Evolutionary conservation across 305 asterid genomes (phyloP).

Genomic region (Fraxinus latifolia): DNA sequence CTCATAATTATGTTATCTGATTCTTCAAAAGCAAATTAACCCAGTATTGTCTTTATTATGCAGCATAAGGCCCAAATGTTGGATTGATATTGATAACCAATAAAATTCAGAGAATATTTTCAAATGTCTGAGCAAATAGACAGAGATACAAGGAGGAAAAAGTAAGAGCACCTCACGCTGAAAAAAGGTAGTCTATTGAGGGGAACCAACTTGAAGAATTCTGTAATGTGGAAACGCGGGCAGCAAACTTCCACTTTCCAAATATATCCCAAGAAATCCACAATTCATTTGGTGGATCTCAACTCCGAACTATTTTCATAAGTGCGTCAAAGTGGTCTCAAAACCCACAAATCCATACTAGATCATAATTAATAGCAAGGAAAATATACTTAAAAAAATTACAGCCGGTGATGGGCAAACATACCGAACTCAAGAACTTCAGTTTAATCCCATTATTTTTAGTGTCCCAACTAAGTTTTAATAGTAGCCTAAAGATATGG

Average conservation of each 20-base stretch:
- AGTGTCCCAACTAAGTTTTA: not conserved
- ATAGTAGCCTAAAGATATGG: not conserved
- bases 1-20: constrained; percentile 10
- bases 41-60: not conserved
- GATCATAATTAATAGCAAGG: not conserved
- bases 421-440: not conserved
- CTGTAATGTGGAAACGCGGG: not conserved
- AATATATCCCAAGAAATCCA: not conserved
- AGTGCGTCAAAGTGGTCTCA: not conserved
- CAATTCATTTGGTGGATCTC: not conserved
- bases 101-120: not conserved
- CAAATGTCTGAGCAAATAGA: not conserved
- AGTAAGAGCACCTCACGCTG: not conserved
- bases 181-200: not conserved
- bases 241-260: not conserved
- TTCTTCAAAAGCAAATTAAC: constrained; percentile 4
- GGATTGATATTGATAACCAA: not conserved
- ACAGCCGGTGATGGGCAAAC: not conserved
- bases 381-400: not conserved
- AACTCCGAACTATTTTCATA: not conserved
- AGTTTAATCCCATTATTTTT: not conserved
- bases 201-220: not conserved
- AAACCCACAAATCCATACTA: not conserved
- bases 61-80: not conserved
- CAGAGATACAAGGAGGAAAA: not conserved